These are phyloP conservation scores for Colletotrichum sp. DNA, from an alignment of 2,329 filamentous ascomycete species.

Conservation along the genomic window DNA sequence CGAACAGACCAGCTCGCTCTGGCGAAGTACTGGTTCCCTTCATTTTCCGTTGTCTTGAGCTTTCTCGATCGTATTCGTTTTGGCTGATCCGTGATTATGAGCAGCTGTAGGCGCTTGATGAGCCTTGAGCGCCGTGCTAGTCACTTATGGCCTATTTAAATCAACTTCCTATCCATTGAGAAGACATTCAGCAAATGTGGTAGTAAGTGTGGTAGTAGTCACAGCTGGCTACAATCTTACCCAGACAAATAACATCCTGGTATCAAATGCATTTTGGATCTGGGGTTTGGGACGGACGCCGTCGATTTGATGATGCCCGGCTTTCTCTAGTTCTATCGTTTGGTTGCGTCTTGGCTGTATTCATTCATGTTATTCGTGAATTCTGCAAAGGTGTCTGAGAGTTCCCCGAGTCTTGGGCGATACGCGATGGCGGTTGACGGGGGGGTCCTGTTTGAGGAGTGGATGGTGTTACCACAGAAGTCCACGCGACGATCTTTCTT, in stretches of 20 bases:
- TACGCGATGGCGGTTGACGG: fast-evolving
- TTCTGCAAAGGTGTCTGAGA: no score
- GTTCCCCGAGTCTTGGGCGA: not conserved
- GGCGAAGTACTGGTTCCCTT: not conserved
- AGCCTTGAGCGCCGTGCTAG: fast-evolving
- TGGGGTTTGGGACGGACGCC: not conserved
- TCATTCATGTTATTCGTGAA: not conserved
- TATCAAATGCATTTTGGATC: not conserved
- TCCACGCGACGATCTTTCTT: no score
- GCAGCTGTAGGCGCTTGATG: not conserved
- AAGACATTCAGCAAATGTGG: not conserved
- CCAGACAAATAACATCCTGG: not conserved
- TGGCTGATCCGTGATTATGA: not conserved
- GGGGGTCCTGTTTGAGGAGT: no score
- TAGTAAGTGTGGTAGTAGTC: no score
- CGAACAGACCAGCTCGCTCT: not conserved
- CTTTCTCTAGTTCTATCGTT: not conserved
- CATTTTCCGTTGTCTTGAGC: fast-evolving
- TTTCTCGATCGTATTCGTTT: not conserved
- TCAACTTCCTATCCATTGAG: not conserved
- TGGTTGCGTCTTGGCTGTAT: not conserved
- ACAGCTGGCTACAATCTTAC: no score
- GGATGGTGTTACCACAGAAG: no score
- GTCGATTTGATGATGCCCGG: not conserved
- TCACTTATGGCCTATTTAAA: not conserved